These are phyloP conservation scores for Jacaranda mimosifolia DNA, from an alignment of 257 asterid genomes.

Conservation along the genomic window DNA sequence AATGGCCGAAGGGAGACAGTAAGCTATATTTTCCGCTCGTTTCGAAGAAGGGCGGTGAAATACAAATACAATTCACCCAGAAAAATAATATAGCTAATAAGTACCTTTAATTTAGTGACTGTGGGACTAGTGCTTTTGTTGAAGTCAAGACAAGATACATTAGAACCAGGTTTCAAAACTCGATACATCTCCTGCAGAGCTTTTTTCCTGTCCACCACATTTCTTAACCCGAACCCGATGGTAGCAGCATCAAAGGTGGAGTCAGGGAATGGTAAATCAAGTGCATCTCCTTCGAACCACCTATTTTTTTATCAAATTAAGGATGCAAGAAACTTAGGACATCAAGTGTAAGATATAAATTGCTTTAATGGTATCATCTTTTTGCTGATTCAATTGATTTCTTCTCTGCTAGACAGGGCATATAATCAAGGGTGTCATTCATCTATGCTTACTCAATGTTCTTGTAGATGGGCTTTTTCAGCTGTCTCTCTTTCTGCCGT, in stretches of 20 bases:
- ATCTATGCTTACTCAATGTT: slow-evolving; percentile 60
- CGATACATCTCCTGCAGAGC: slow-evolving; percentile 61
- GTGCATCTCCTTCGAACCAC: slow-evolving; percentile 75
- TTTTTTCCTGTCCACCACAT: slow-evolving; percentile 55
- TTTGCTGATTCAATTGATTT: too few relatives aligned
- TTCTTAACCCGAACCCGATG: slow-evolving; percentile 66
- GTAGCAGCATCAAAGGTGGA: slow-evolving; percentile 66
- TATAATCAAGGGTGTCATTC: background rate
- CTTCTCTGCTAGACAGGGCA: too few relatives aligned
- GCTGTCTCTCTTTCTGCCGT: slow-evolving; percentile 49
- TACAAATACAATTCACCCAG: too few relatives aligned
- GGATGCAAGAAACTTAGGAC: background rate
- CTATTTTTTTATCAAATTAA: slow-evolving; percentile 36
- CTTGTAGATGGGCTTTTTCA: slow-evolving; percentile 51
- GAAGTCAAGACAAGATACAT: slow-evolving; percentile 63
- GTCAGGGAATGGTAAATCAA: slow-evolving; percentile 59
- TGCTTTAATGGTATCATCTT: background rate
- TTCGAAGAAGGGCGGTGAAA: too few relatives aligned
- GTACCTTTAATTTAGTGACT: slow-evolving; percentile 55
- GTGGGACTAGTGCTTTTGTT: slow-evolving; percentile 51
- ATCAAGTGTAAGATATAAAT: background rate
- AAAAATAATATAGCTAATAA: too few relatives aligned
- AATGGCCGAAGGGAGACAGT: too few relatives aligned
- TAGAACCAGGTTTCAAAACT: slow-evolving; percentile 64
- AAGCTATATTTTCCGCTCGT: too few relatives aligned